Evolutionary conservation across 1,284 basidiomycete genomes (phyloP).

Genomic region (Somion occarium): DNA sequence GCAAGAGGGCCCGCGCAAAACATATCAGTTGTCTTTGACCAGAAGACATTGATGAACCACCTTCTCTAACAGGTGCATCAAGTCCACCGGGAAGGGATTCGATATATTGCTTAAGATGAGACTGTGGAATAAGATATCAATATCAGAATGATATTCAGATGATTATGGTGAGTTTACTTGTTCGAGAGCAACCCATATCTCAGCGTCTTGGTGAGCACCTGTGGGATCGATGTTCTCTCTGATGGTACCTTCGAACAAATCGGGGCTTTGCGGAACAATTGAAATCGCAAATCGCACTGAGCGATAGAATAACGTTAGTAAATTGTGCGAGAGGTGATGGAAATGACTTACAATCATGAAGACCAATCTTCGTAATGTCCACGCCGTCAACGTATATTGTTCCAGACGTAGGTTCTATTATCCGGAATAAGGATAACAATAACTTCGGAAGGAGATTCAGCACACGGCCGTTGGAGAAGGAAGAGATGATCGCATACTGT

Average conservation of each 20-base stretch:
- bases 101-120: slow-evolving; percentile 68
- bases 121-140: slow-evolving; percentile 28
- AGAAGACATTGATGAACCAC: slow-evolving; percentile 76
- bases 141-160: neutral
- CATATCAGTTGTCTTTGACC: slow-evolving; percentile 86
- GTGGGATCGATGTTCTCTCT: slow-evolving; percentile 84
- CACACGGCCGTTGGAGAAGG: slow-evolving; percentile 1
- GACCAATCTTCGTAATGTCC: slow-evolving; percentile 79
- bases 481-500: slow-evolving; percentile 50
- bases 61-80: slow-evolving; percentile 76
- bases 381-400: slow-evolving; percentile 81
- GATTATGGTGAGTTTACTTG: slow-evolving; percentile 42
- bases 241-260: slow-evolving; percentile 84
- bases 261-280: slow-evolving; percentile 84
- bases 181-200: slow-evolving; percentile 80
- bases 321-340: slow-evolving; percentile 1
- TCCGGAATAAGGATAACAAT: slow-evolving; percentile 68
- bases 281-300: slow-evolving; percentile 74
- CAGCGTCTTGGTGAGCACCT: slow-evolving; percentile 64
- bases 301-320: slow-evolving; percentile 9
- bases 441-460: slow-evolving; percentile 32
- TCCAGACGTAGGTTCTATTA: slow-evolving; percentile 80
- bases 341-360: slow-evolving; percentile 63
- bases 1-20: slow-evolving; percentile 75
- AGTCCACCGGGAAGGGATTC: slow-evolving; percentile 67